Evolutionary conservation across 2,329 filamentous ascomycete genomes (phyloP).

Genomic region (Thielaviopsis ethacetica): DNA sequence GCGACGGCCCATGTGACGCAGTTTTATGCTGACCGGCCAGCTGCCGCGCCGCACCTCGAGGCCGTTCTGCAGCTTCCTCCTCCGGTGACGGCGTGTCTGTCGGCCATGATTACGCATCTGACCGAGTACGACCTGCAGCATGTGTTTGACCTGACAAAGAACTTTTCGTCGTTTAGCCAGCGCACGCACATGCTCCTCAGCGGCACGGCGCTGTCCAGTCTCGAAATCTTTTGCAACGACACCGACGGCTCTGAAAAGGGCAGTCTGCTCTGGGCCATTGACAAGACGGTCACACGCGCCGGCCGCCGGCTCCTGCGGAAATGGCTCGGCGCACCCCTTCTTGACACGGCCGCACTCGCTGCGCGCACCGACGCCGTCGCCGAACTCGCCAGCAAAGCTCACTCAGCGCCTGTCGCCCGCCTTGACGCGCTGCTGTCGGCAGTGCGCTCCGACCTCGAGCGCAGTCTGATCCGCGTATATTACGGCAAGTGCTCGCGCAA

Average conservation of each 20-base stretch:
- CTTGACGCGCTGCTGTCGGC: constrained; percentile 54
- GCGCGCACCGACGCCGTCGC: constrained; percentile 72
- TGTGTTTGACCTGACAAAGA: constrained; percentile 90
- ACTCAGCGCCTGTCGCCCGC: constrained; percentile 52
- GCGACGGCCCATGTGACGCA: constrained; percentile 72
- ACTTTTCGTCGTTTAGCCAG: constrained; percentile 91
- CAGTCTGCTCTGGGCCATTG: constrained; percentile 87
- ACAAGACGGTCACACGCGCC: constrained; percentile 81
- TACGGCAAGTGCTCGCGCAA: constrained; percentile 89
- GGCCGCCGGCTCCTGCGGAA: constrained; percentile 78
- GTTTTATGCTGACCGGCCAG: constrained; percentile 82
- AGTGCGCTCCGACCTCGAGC: constrained; percentile 71
- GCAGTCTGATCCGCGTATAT: constrained; percentile 86
- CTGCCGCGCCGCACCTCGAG: constrained; percentile 54
- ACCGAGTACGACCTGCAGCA: constrained; percentile 86
- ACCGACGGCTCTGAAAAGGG: constrained; percentile 75
- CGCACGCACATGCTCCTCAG: constrained; percentile 91
- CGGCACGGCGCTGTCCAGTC: constrained; percentile 80
- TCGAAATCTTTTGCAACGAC: constrained; percentile 91
- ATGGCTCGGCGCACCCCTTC: constrained; percentile 83
- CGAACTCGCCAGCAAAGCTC: constrained; percentile 58
- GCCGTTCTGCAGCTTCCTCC: constrained; percentile 76
- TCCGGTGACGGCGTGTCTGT: constrained; percentile 77
- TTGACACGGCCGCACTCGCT: constrained; percentile 59
- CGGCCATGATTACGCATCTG: constrained; percentile 89